phyloP scores from a whole-genome alignment of 2,329 filamentous ascomycete species.

The Aphanoascus verrucosus region DNA sequence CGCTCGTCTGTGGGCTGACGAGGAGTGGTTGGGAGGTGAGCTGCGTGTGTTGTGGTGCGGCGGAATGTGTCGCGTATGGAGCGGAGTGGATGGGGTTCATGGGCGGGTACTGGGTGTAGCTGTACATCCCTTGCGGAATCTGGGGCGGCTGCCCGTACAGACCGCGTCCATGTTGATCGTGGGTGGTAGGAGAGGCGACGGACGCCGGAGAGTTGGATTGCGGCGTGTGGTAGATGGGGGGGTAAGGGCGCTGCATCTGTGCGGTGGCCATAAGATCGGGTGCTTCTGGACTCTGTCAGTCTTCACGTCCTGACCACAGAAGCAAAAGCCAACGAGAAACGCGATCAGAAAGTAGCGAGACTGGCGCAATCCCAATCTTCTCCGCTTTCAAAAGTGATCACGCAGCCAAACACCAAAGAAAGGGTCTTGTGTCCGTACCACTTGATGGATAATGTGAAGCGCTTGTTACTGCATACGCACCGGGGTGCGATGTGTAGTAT shows the following conservation, averaged over 20 bases:
- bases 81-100: slow-evolving; percentile 45
- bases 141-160: slow-evolving; percentile 77
- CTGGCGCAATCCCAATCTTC: background rate
- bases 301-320: slow-evolving; percentile 48
- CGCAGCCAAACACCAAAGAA: background rate
- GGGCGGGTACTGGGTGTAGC: slow-evolving; percentile 49
- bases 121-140: slow-evolving; percentile 77
- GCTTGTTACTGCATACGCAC: slow-evolving; percentile 72
- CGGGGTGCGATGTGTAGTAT: slow-evolving; percentile 67
- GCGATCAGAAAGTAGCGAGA: background rate
- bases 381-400: background rate
- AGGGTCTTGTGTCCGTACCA: slow-evolving; percentile 48
- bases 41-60: slow-evolving; percentile 44
- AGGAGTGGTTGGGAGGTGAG: slow-evolving; percentile 49
- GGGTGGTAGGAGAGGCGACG: slow-evolving; percentile 75
- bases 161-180: slow-evolving; percentile 73
- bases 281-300: slow-evolving; percentile 48
- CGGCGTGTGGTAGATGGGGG: slow-evolving; percentile 88
- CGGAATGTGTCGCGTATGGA: slow-evolving; percentile 47
- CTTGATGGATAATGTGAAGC: slow-evolving; percentile 77
- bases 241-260: slow-evolving; percentile 62
- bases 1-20: slow-evolving; percentile 36
- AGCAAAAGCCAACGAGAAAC: background rate
- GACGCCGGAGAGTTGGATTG: slow-evolving; percentile 92
- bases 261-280: slow-evolving; percentile 58